Conservation (phyloP, 257 asterid genomes). For the Solanum ossicruentum region DNA sequence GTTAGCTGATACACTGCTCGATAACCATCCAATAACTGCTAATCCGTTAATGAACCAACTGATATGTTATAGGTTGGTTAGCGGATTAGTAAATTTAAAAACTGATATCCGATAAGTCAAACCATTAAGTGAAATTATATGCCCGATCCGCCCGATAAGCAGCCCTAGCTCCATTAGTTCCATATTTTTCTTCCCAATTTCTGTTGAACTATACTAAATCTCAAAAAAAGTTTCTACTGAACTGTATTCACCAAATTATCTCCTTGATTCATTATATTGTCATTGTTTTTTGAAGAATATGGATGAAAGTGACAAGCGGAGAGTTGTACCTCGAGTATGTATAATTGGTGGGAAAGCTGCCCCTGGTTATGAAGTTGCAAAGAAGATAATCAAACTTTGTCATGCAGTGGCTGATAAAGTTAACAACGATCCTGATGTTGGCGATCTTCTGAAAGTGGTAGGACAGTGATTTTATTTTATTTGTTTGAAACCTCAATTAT, state of each 20-base stretch:
- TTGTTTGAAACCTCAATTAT: neutral
- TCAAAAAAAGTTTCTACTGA: neutral
- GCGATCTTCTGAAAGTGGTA: conserved; percentile 48
- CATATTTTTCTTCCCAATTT: neutral
- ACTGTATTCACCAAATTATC: neutral
- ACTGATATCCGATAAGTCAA: no score
- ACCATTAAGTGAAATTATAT: no score
- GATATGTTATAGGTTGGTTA: no score
- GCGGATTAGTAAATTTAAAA: no score
- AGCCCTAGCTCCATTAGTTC: neutral
- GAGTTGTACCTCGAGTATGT: conserved; percentile 45
- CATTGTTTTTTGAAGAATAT: conserved; percentile 20
- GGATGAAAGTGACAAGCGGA: conserved; percentile 21
- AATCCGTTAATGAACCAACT: no score
- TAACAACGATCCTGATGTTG: conserved; percentile 29
- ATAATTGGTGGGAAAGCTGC: conserved; percentile 52
- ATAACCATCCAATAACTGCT: no score
- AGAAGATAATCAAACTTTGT: conserved; percentile 42
- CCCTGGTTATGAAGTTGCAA: conserved; percentile 45
- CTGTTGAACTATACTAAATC: neutral
- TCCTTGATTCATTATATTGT: neutral
- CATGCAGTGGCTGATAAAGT: conserved; percentile 41
- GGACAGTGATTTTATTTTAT: neutral
- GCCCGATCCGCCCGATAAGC: no score
- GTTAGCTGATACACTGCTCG: no score